These are phyloP conservation scores for Tetrapyrgos nigripes DNA, from an alignment of 1,284 basidiomycete species.

Conservation along the genomic window DNA sequence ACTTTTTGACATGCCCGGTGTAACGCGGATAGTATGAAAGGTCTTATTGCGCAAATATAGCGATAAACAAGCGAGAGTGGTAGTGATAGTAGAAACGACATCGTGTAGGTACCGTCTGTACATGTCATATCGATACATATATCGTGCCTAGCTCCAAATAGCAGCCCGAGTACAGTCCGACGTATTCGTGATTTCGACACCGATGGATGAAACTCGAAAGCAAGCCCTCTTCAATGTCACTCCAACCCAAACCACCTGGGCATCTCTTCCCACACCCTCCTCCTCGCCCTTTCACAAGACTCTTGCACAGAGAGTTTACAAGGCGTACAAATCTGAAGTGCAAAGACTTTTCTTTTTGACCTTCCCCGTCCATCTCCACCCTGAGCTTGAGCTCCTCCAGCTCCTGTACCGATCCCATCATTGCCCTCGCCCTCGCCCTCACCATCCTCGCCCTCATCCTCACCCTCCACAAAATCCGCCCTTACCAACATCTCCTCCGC, in stretches of 20 bases:
- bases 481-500: conserved; percentile 72
- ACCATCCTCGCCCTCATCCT: conserved; percentile 71
- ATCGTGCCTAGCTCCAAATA: too few relatives aligned
- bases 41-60: too few relatives aligned
- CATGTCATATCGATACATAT: too few relatives aligned
- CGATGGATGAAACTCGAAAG: too few relatives aligned
- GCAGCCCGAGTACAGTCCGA: too few relatives aligned
- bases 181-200: too few relatives aligned
- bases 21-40: too few relatives aligned
- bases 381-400: background rate
- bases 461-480: conserved; percentile 70
- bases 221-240: too few relatives aligned
- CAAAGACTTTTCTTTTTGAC: conserved; percentile 35
- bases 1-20: too few relatives aligned
- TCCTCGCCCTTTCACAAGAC: conserved; percentile 56
- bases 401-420: background rate
- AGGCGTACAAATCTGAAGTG: conserved; percentile 62
- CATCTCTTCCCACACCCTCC: conserved; percentile 67
- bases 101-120: too few relatives aligned
- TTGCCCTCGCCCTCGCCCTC: conserved; percentile 67
- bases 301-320: conserved; percentile 68
- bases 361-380: background rate
- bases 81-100: too few relatives aligned
- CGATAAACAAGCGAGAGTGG: too few relatives aligned
- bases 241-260: conserved; percentile 71